A percentile compares a stretch with the other conserved stretches of the same genome.
Conservation (phyloP, 495 filamentous ascomycete species). For the Tuber indicum region DNA sequence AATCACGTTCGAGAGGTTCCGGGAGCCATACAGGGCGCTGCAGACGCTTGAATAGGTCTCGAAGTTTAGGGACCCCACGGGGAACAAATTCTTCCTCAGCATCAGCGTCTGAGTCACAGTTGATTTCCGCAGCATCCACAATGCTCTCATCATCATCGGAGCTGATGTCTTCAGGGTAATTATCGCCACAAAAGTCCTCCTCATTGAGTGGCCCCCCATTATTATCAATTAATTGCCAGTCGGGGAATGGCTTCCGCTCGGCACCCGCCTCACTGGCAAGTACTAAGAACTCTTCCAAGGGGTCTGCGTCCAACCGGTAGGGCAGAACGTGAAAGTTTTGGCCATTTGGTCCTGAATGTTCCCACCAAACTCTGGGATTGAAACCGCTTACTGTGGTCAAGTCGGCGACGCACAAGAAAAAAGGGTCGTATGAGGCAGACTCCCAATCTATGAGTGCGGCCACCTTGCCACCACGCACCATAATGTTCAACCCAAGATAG, state of each 20-base stretch:
- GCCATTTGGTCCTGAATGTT: not conserved
- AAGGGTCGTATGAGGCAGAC: not conserved
- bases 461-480: constrained; percentile 8
- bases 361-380: not conserved
- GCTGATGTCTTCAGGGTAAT: not conserved
- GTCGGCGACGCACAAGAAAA: not conserved
- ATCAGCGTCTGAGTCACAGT: not conserved
- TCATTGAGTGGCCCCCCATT: not conserved
- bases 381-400: not conserved
- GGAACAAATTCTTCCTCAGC: not conserved
- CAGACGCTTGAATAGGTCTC: too few relatives aligned
- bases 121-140: not conserved
- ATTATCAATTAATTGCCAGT: not conserved
- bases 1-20: not conserved
- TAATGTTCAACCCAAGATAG: constrained; percentile 7
- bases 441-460: constrained; percentile 24
- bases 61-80: accelerated
- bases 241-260: not conserved
- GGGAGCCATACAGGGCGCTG: too few relatives aligned
- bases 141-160: not conserved
- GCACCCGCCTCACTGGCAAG: accelerated
- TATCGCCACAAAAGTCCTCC: not conserved
- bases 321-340: not conserved
- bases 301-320: not conserved
- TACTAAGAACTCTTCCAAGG: accelerated